Conservation (phyloP, 768 basidiomycete species). For the Tephrocybe sp. region DNA sequence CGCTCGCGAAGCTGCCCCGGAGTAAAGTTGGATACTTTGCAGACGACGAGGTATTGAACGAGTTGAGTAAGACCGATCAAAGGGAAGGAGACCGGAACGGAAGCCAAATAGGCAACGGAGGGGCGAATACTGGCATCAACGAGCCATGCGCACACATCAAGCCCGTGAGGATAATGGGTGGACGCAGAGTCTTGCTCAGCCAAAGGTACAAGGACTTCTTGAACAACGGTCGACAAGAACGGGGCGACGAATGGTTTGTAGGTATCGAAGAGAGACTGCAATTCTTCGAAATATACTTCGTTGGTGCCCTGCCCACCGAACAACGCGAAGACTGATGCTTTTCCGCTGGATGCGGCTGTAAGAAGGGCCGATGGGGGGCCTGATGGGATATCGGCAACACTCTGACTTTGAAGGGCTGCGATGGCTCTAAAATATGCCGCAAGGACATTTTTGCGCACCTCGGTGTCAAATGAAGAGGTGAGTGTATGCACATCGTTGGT, state of each 20-base stretch:
- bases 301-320: conserved; percentile 99
- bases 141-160: conserved; percentile 85
- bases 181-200: conserved; percentile 55
- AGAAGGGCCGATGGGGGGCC: conserved; percentile 69
- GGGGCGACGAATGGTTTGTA: conserved; percentile 84
- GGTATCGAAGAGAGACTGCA: conserved; percentile 86
- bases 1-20: conserved; percentile 77
- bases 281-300: conserved; percentile 96
- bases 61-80: conserved; percentile 97
- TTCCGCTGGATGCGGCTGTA: conserved; percentile 53
- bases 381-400: conserved; percentile 52
- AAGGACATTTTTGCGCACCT: conserved; percentile 74
- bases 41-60: conserved; percentile 83
- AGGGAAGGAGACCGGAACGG: conserved; percentile 90
- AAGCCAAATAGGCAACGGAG: conserved; percentile 81
- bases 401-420: conserved; percentile 59
- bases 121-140: conserved; percentile 68
- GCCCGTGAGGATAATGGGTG: conserved; percentile 74
- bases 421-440: conserved; percentile 78
- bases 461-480: conserved; percentile 68
- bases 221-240: conserved; percentile 63
- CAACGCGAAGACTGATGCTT: conserved; percentile 81
- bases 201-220: conserved; percentile 69
- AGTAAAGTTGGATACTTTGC: conserved; percentile 68
- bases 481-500: conserved; percentile 80